Base-by-base conservation (phyloP, 177 flowering plant species). In the Telopea speciosissima region DNA sequence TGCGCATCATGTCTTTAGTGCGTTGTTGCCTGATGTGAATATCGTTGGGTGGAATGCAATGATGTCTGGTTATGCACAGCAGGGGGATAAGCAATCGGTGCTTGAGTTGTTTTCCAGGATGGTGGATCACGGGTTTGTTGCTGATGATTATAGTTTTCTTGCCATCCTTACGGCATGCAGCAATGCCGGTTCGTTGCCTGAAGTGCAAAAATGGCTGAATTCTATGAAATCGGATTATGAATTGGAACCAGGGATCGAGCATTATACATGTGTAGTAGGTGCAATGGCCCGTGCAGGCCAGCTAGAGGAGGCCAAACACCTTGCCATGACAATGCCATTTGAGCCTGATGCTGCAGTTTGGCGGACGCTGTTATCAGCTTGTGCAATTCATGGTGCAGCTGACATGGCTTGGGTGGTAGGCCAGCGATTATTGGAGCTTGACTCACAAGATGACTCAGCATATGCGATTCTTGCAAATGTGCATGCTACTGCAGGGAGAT, bases 1-100 rank as follows among this genome's bases (percentile, higher is more conserved):
- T 8, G 93, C 98, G 0, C 78, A 89, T 16, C 70, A 36, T 63
- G 83, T 82, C 33, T 92, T 92, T 74, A 80, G 87, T 71, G 89
- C 80, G 69, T 49, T 82, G 40, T 44, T 77, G n/a, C 59, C 40
- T 0, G 58, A 8, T 4, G 65, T 82, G 79, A 89, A 86, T 76
- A 7, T 81, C 4, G 81, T 86, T 1, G 86, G 85, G 2, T 92
- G 90, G 89, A 92, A 92, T 68, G 83, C 92, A 0, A 75, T 90
- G 83, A 81, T 92, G 88, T 73, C 89, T 1, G 81, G 81, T 31
- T 88, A 90, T 79, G 91, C 98, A 8, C 96, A 87, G 61, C 91
- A 84, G 28, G 96, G 97, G 24, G 88, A 87, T 73, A 63, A 72
- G 3, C 68, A 72, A 0, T 72, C 82, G 12, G 84, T 77, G 33